phyloP scores from a whole-genome alignment of 805 yeast species.

The Barnettozyma botsteinii region DNA sequence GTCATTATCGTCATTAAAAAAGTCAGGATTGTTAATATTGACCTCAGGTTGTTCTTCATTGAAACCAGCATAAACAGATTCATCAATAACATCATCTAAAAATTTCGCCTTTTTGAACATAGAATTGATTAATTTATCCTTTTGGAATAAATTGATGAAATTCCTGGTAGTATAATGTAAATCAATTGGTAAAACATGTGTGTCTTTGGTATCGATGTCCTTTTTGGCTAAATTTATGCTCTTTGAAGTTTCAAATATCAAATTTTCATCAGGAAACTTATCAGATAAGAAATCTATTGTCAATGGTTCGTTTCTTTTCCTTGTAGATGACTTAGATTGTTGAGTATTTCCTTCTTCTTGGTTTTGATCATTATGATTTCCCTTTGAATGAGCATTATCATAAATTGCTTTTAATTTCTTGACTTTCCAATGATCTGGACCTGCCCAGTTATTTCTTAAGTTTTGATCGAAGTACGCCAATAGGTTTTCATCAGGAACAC shows the following conservation, averaged over 20 bases:
- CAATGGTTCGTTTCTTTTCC: slow-evolving; percentile 27
- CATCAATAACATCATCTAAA: slow-evolving; percentile 43
- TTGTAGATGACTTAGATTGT: no score
- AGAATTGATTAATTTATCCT: slow-evolving; percentile 47
- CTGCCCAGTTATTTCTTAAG: slow-evolving; percentile 74
- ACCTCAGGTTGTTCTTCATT: slow-evolving; percentile 23
- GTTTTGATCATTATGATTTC: not conserved
- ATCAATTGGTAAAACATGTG: slow-evolving; percentile 65
- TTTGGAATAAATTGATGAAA: slow-evolving; percentile 61
- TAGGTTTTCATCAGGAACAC: slow-evolving; percentile 49
- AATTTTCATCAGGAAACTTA: slow-evolving; percentile 29
- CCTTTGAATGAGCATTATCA: slow-evolving; percentile 11
- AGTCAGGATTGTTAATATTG: slow-evolving; percentile 32
- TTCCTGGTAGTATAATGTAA: slow-evolving; percentile 63
- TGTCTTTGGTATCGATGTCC: slow-evolving; percentile 36
- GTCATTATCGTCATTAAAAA: slow-evolving; percentile 30
- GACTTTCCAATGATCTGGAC: slow-evolving; percentile 91
- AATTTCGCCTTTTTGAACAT: slow-evolving; percentile 23
- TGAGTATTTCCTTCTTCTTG: slow-evolving; percentile 9
- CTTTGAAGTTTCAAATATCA: slow-evolving; percentile 32
- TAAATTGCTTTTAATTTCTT: slow-evolving; percentile 41
- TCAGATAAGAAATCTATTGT: slow-evolving; percentile 39
- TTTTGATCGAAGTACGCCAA: slow-evolving; percentile 78
- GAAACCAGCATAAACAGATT: slow-evolving; percentile 63
- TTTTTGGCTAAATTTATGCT: slow-evolving; percentile 35